phyloP scores from a whole-genome alignment of 2,329 filamentous ascomycete genomes.

The Davidsoniella neocaledoniae region DNA sequence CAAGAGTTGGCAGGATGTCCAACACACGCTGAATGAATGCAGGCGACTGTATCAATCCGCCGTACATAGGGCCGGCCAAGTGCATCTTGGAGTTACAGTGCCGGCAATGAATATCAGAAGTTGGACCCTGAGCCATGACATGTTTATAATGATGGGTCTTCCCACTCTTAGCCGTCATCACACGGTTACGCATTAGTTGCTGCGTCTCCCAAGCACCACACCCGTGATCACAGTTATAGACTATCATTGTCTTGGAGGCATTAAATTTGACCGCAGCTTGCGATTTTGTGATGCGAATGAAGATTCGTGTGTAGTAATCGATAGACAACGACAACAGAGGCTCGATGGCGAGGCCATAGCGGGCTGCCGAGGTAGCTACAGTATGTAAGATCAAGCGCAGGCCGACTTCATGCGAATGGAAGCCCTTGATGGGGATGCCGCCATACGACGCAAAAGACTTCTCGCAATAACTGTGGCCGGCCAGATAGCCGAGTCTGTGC shows the following conservation, averaged over 20 bases:
- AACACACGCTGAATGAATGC: conserved; percentile 70
- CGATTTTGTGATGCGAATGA: conserved; percentile 65
- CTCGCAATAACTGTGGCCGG: conserved; percentile 83
- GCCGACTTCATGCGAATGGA: conserved; percentile 76
- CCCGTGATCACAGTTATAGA: conserved; percentile 79
- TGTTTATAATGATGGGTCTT: conserved; percentile 61
- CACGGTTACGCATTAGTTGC: conserved; percentile 52
- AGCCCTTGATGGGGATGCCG: conserved; percentile 69
- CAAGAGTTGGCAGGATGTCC: conserved; percentile 48
- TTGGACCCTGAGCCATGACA: conserved; percentile 53
- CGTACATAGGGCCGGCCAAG: conserved; percentile 87
- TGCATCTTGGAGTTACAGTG: conserved; percentile 83
- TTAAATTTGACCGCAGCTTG: conserved; percentile 79
- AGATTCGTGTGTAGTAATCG: conserved; percentile 85
- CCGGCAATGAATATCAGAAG: conserved; percentile 47
- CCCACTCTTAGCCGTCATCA: conserved; percentile 52
- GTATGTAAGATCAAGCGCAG: conserved; percentile 72
- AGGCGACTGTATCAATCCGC: conserved; percentile 68
- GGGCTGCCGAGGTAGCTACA: conserved; percentile 62
- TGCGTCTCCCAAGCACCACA: conserved; percentile 89
- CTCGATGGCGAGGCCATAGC: conserved; percentile 77
- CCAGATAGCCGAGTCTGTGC: conserved; percentile 93
- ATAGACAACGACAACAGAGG: conserved; percentile 85
- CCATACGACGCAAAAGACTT: conserved; percentile 93
- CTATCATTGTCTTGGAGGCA: conserved; percentile 79